Evolutionary conservation across 148 eudicot genomes (phyloP), one percentile per base, ranked within the genome.

Genomic region (Oxyria digyna): DNA sequence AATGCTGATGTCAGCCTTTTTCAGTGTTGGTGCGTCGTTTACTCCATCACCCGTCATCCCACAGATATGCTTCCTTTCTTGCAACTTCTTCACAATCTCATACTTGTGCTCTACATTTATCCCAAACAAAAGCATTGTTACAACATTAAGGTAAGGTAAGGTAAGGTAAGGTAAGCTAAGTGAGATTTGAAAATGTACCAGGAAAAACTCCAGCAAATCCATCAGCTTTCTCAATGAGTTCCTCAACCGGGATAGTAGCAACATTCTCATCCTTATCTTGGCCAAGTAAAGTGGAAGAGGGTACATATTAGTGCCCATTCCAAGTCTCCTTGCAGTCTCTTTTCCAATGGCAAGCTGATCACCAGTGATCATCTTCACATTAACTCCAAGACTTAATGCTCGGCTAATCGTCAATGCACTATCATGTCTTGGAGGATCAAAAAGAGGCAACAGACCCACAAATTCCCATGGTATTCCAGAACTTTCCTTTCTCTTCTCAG

Each of bases 271-370:
- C 85, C 71, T 76, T 78, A 41, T 75, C 11, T 3, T 69, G 62
- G 24, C 85, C 79, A 7, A 81, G 70, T 66, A 81, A 59, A 32
- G 77, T 50, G 21, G 80, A 72, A 80, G 73, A 17, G 81, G 81
- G 31, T 81, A 81, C 84, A 81, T 81, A 59, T 81, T 81, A 35
- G 81, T 77, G 42, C 85, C 85, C 85, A 81, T 81, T 37, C 85
- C 85, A 26, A 81, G 72, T 8, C 85, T 71, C 55, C 85, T 62
- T 1, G 82, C 85, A 0, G 85, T 81, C 42, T 81, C 85, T 75
- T 78, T 78, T 0, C 69, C 84, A 33, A 81, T 81, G 11, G 84
- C 84, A 42, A 81, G 71, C 35, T 81, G 84, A 50, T 81, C 84
- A 35, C 84, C 85, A 0, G 85, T 82, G 21, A 82, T 82, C 85